A percentile compares a stretch with the other conserved stretches of the same genome.
Evolutionary conservation across 176 grass and related monocot genomes (phyloP).

Genomic region (Puccinellia tenuiflora): DNA sequence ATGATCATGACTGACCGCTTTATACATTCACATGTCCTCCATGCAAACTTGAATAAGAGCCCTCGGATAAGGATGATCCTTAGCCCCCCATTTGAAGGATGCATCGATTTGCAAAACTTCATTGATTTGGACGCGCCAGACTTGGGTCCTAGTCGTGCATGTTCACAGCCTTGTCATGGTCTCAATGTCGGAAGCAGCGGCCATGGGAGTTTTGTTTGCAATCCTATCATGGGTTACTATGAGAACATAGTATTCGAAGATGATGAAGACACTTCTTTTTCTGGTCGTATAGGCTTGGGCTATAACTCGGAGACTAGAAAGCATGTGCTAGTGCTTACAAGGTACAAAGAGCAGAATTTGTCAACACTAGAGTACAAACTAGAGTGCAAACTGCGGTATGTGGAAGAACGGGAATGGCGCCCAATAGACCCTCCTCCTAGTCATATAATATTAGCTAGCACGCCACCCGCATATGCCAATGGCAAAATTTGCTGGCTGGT

Average conservation of each 20-base stretch:
- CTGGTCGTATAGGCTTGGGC: constrained; percentile 11
- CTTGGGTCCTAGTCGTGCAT: not conserved
- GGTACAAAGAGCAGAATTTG: not conserved
- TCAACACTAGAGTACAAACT: not conserved
- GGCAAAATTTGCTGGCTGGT: not conserved
- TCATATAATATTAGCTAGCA: not conserved
- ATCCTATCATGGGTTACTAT: not conserved
- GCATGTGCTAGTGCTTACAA: not conserved
- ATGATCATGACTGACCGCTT: not conserved
- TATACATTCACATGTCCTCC: not conserved
- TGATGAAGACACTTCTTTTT: not conserved
- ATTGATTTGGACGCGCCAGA: not conserved
- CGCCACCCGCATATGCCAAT: not conserved
- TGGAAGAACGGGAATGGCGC: not conserved
- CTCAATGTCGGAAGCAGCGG: constrained; percentile 8
- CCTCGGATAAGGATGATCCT: not conserved
- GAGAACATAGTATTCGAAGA: not conserved
- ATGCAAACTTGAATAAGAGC: not conserved
- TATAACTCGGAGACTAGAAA: constrained; percentile 2
- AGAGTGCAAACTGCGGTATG: not conserved
- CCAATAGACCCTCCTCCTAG: not conserved
- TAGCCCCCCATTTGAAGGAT: not conserved
- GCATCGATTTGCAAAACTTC: not conserved
- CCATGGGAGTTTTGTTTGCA: constrained; percentile 5
- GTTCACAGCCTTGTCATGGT: not conserved